These are phyloP conservation scores for Pythium rhizo-oryzae DNA, from an alignment of 352 stramenopile species.

Conservation along the genomic window DNA sequence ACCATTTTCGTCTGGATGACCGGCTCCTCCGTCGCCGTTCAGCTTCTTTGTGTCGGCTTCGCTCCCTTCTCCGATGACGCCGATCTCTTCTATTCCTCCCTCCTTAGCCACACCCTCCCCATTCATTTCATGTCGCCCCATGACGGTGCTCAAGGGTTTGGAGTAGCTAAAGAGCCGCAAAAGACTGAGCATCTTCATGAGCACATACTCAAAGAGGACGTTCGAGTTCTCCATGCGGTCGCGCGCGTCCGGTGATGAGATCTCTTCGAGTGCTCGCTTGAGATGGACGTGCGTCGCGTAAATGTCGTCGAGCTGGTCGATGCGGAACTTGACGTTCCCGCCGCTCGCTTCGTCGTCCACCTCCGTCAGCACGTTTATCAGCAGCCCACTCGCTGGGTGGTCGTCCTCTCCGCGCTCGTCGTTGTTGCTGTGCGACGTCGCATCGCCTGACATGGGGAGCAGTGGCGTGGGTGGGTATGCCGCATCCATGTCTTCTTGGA, in stretches of 20 bases:
- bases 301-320: conserved; percentile 56
- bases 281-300: conserved; percentile 79
- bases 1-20: neutral
- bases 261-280: conserved; percentile 56
- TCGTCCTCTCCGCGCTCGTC: conserved; percentile 22
- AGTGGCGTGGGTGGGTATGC: conserved; percentile 16
- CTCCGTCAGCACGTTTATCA: conserved; percentile 69
- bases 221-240: conserved; percentile 81
- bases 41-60: conserved; percentile 15
- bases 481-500: conserved; percentile 31
- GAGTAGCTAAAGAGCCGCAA: conserved; percentile 79
- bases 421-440: neutral
- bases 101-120: neutral
- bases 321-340: conserved; percentile 71
- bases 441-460: conserved; percentile 9
- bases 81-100: neutral
- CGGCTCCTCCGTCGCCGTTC: neutral
- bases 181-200: conserved; percentile 72
- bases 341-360: conserved; percentile 63
- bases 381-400: conserved; percentile 40
- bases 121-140: conserved; percentile 12
- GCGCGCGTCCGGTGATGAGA: conserved; percentile 65
- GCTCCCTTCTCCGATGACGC: neutral
- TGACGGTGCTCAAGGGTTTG: conserved; percentile 36
- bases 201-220: conserved; percentile 77